Evolutionary conservation across 2,329 filamentous ascomycete genomes (phyloP).

Genomic region (Verticillium isaacii): DNA sequence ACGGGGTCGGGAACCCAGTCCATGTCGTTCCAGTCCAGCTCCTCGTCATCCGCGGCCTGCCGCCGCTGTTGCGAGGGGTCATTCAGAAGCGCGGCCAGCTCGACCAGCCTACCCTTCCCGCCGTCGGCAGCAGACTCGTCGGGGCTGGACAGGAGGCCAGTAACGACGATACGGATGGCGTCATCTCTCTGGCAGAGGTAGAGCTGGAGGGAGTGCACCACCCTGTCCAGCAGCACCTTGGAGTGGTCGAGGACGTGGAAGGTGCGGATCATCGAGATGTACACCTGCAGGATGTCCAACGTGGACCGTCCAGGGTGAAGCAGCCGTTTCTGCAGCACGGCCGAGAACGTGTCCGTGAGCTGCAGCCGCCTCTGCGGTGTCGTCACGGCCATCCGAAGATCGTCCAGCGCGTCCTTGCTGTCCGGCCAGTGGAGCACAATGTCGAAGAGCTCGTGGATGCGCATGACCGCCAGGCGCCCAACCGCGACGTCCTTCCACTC

Average conservation of each 20-base stretch:
- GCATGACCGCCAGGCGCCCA: constrained; percentile 61
- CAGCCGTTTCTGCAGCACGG: constrained; percentile 59
- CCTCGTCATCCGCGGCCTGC: constrained; percentile 55
- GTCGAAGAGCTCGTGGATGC: constrained; percentile 71
- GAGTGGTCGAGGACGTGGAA: constrained; percentile 73
- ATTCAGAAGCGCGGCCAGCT: constrained; percentile 63
- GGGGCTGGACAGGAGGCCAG: constrained; percentile 62
- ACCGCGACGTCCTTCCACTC: constrained; percentile 69
- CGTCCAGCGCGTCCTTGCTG: constrained; percentile 67
- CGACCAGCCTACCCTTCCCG: constrained; percentile 51
- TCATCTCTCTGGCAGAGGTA: constrained; percentile 75
- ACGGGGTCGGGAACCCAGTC: constrained; percentile 89
- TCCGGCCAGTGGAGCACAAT: constrained; percentile 73
- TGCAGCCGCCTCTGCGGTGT: constrained; percentile 64
- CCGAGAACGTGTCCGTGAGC: constrained; percentile 65
- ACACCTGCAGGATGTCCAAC: constrained; percentile 69
- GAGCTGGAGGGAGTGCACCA: constrained; percentile 67
- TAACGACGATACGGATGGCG: constrained; percentile 72
- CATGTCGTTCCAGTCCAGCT: constrained; percentile 88
- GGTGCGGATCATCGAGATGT: constrained; percentile 73
- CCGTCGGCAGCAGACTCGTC: constrained; percentile 36
- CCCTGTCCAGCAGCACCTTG: constrained; percentile 70
- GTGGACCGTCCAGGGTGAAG: constrained; percentile 74
- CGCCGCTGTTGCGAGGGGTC: constrained; percentile 52
- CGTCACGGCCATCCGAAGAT: constrained; percentile 66